Evolutionary conservation across 2,329 filamentous ascomycete genomes (phyloP), one percentile per base, ranked within the genome.

Genomic region (Cylindrodendrum hubeiense): DNA sequence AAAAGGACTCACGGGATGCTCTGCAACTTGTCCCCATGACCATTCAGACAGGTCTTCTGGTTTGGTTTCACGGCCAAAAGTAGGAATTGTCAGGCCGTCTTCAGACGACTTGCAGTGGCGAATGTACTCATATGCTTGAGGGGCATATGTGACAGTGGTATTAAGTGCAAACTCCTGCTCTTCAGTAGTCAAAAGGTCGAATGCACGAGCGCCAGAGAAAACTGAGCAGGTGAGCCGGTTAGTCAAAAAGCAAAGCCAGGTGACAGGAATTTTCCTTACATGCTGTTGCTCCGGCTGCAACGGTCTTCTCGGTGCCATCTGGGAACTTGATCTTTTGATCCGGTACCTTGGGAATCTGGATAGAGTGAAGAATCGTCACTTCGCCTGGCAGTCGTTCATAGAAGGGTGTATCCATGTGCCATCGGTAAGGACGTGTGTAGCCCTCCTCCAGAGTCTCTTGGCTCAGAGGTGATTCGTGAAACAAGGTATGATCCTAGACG

Each of bases 371-470:
- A 39, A 60, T n/a, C 2, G 58, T 60, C 21, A 60, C 58, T 41
- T 60, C 58, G 4, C 58, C 58, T 0, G 58, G 58, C 2, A 60
- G 50, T 3, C 58, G 13, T 49, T 60, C 58, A 19, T 60, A 60
- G 33, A 60, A 60, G 3, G 58, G 58, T 3, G 58, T 60, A 19
- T 60, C 58, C 58, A 60, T 60, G 21, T 60, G 58, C 58, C 58
- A 60, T 47, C 58, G 44, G 28, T 60, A 60, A 13, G 58, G 58
- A 7, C 58, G 50, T 2, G 58, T 60, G 50, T 60, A 60, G 10
- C 58, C 58, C 3, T 54, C 22, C 2, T 53, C 17, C 8, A 60
- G 28, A n/a, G 46, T 39, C 22, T 53, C 30, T 3, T 37, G 12
- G 9, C 26, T 21, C 28, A 60, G 33, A 10, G 58, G 58, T 9